Percentiles rank a stretch among this genome's conserved stretches.
These are phyloP conservation scores for Penicillium cosmopolitanum DNA, from an alignment of 495 filamentous ascomycete genomes.

Conservation along the genomic window DNA sequence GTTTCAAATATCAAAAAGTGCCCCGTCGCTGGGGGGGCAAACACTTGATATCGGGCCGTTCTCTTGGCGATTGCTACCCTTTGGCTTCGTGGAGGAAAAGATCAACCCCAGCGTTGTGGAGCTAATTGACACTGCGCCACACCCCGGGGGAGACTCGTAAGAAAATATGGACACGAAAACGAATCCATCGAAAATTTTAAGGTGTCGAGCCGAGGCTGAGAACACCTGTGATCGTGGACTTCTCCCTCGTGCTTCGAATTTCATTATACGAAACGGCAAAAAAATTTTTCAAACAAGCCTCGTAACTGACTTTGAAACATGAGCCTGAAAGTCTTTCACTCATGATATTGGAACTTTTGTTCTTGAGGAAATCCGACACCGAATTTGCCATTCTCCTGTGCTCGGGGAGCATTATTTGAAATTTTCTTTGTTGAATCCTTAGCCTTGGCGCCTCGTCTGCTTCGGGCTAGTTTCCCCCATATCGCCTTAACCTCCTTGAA, in stretches of 20 bases:
- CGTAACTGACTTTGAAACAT: too few species aligned
- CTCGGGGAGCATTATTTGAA: neutral
- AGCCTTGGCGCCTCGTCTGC: conserved; percentile 2
- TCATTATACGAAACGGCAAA: too few species aligned
- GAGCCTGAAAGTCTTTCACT: too few species aligned
- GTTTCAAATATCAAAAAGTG: neutral
- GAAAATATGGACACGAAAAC: neutral
- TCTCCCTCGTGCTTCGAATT: neutral
- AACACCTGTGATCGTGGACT: neutral
- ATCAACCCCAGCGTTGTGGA: neutral
- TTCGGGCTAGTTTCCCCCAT: conserved; percentile 4
- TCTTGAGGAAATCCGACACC: too few species aligned
- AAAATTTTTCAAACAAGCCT: too few species aligned
- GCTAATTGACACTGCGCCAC: neutral
- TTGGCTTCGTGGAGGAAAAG: neutral
- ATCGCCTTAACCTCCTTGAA: neutral
- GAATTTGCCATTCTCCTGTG: neutral
- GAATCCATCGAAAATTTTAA: neutral
- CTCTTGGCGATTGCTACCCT: neutral
- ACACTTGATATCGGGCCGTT: neutral
- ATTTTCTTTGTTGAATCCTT: conserved; percentile 8
- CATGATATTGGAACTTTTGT: too few species aligned
- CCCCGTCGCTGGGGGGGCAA: neutral
- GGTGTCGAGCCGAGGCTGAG: neutral
- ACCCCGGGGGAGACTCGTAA: neutral